phyloP scores from a whole-genome alignment of 2,329 filamentous ascomycete species.

The Penicillium digitatum region DNA sequence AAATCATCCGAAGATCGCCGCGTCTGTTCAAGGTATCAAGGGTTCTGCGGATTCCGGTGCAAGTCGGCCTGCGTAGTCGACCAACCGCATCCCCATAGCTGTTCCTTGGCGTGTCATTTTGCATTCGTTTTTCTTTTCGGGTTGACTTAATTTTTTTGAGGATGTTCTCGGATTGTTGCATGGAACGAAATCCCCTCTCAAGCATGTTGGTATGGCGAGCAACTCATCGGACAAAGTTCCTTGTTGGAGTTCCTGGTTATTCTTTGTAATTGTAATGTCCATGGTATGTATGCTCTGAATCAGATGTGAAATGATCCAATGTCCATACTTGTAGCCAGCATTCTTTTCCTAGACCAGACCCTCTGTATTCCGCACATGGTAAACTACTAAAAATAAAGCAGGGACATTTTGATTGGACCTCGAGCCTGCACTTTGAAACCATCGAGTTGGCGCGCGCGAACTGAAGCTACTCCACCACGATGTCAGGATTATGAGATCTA shows the following conservation, averaged over 20 bases:
- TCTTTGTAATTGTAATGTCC: slow-evolving; percentile 22
- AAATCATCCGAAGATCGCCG: slow-evolving; percentile 43
- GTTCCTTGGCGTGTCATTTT: slow-evolving; percentile 1
- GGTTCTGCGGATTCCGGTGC: slow-evolving; percentile 29
- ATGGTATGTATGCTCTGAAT: slow-evolving; percentile 17
- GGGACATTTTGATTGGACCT: slow-evolving; percentile 16
- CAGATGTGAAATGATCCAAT: slow-evolving; percentile 2
- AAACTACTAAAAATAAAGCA: neutral
- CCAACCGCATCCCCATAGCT: neutral
- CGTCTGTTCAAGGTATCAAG: slow-evolving; percentile 20
- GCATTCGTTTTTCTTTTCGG: neutral
- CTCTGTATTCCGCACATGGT: neutral
- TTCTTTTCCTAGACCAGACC: neutral
- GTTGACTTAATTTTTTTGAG: neutral
- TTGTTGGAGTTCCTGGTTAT: neutral
- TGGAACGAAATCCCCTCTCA: slow-evolving; percentile 23
- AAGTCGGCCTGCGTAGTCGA: slow-evolving; percentile 32
- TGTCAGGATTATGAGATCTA: neutral
- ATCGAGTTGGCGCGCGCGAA: slow-evolving; percentile 23
- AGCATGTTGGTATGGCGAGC: slow-evolving; percentile 20
- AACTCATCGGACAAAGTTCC: slow-evolving; percentile 8
- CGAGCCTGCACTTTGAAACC: slow-evolving; percentile 11
- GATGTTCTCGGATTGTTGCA: slow-evolving; percentile 17
- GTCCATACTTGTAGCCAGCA: neutral
- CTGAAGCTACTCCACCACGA: slow-evolving; percentile 6